phyloP scores from a whole-genome alignment of 2,329 filamentous ascomycete species.

The Arthrobotrys iridis region DNA sequence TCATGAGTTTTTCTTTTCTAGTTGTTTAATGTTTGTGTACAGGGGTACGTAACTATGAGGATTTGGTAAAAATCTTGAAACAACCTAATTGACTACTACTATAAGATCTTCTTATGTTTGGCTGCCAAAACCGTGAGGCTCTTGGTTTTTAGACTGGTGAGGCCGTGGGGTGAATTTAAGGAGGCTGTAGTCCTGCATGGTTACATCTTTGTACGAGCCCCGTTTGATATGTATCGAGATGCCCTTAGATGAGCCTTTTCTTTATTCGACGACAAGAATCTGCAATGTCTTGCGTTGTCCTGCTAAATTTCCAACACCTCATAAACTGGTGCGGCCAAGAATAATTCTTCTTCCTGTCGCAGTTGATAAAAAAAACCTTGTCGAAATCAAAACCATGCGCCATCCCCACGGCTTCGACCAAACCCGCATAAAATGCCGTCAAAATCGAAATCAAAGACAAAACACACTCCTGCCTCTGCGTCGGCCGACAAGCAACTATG shows the following conservation, averaged over 20 bases:
- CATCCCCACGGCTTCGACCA: slow-evolving; percentile 23
- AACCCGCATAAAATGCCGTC: slow-evolving; percentile 29
- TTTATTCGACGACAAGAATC: neutral
- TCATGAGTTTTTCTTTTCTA: too few relatives aligned
- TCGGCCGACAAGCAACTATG: slow-evolving; percentile 67
- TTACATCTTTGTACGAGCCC: too few relatives aligned
- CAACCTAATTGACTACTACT: too few relatives aligned
- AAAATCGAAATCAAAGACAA: slow-evolving; percentile 46
- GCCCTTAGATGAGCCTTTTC: neutral
- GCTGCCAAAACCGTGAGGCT: too few relatives aligned
- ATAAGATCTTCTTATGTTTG: too few relatives aligned
- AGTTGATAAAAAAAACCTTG: slow-evolving; percentile 14
- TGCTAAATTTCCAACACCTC: neutral
- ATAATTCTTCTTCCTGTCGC: neutral
- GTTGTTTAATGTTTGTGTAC: neutral
- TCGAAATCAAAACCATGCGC: slow-evolving; percentile 11
- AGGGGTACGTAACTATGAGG: neutral
- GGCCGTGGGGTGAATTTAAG: too few relatives aligned
- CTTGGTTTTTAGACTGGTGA: too few relatives aligned
- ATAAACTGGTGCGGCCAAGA: neutral
- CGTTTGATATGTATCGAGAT: too few relatives aligned
- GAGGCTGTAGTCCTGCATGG: too few relatives aligned
- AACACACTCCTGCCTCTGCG: slow-evolving; percentile 65
- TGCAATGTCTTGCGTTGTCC: slow-evolving; percentile 1
- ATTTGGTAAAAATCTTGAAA: too few relatives aligned